phyloP scores from a whole-genome alignment of 2,329 filamentous ascomycete genomes.

The Fusarium sp. region DNA sequence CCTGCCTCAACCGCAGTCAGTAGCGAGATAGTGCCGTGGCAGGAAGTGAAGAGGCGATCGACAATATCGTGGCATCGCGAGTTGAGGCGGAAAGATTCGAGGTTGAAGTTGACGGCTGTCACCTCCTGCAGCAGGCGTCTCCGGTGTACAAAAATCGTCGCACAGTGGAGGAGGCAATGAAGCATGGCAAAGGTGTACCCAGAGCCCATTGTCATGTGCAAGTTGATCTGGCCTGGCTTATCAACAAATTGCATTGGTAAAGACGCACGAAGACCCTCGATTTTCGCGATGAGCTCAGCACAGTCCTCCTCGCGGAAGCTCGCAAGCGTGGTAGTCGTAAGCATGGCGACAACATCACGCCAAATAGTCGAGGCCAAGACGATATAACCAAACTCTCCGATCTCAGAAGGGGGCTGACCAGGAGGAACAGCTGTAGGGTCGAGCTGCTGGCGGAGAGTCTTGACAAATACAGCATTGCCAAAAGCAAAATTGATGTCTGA shows the following conservation, averaged over 20 bases:
- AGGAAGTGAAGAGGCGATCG: slow-evolving; percentile 67
- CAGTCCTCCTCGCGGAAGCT: slow-evolving; percentile 67
- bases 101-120: slow-evolving; percentile 61
- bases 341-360: slow-evolving; percentile 71
- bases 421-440: slow-evolving; percentile 51
- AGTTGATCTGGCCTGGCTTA: slow-evolving; percentile 69
- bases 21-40: slow-evolving; percentile 67
- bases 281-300: slow-evolving; percentile 62
- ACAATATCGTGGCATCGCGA: slow-evolving; percentile 64
- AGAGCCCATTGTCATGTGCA: slow-evolving; percentile 73
- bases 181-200: slow-evolving; percentile 72
- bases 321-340: slow-evolving; percentile 63
- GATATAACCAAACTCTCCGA: slow-evolving; percentile 71
- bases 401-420: slow-evolving; percentile 57
- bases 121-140: slow-evolving; percentile 69
- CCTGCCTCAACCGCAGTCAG: slow-evolving; percentile 66
- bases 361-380: slow-evolving; percentile 69
- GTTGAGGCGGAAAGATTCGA: slow-evolving; percentile 64
- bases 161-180: slow-evolving; percentile 69
- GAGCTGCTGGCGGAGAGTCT: slow-evolving; percentile 62
- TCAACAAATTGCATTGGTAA: slow-evolving; percentile 70
- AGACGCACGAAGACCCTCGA: slow-evolving; percentile 64
- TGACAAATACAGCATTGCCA: slow-evolving; percentile 68
- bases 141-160: slow-evolving; percentile 70
- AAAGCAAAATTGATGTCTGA: slow-evolving; percentile 72